Base-by-base conservation (phyloP, 75 land plant species). In the Isoetes taiwanensis region DNA sequence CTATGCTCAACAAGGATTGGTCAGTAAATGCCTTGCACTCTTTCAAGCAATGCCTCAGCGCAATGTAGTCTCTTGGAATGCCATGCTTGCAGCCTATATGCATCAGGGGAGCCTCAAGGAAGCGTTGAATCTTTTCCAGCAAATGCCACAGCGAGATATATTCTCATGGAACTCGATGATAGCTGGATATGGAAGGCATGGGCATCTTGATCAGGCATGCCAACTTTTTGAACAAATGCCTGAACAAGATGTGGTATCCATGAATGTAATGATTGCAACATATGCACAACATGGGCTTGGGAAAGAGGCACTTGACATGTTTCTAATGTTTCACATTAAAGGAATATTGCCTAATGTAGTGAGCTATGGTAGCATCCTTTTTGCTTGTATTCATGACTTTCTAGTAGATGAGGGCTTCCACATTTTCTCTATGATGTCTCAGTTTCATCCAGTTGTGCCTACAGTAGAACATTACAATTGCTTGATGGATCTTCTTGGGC, bases 381-480 rank as follows among this genome's bases (percentile, higher is more conserved):
- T 9, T 37, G 38, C 38, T 37, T 37, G 38, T 37, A 37, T 8
- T 37, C 56, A 28, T 21, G 11, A 12, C 17, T 29, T 43, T 4
- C 29, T 59, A 9, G 53, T 52, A 2, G 21, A 11, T 16, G 58
- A 16, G 4, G 62, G 60, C 30, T 60, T 5, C 14, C 58, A 52
- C n/a, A n/a, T n/a, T 48, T 17, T 26, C 20, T 60, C 43, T 28
- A 46, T 14, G 1, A 41, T 31, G 32, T n/a, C 43, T 32, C 27
- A 41, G 9, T 19, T 1, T 2, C 20, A 26, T 60, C 27, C 11
- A 16, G 21, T 60, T 14, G 16, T 9, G 14, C 62, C 62, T 41
- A 29, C 19, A 27, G 20, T 74, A 72, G 65, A 72, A 42, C 80
- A 81, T 30, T 77, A 74, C 56, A 75, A 76, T 1, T 81, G 85